phyloP scores from a whole-genome alignment of 495 filamentous ascomycete species.

The Xylaria bambusicola region DNA sequence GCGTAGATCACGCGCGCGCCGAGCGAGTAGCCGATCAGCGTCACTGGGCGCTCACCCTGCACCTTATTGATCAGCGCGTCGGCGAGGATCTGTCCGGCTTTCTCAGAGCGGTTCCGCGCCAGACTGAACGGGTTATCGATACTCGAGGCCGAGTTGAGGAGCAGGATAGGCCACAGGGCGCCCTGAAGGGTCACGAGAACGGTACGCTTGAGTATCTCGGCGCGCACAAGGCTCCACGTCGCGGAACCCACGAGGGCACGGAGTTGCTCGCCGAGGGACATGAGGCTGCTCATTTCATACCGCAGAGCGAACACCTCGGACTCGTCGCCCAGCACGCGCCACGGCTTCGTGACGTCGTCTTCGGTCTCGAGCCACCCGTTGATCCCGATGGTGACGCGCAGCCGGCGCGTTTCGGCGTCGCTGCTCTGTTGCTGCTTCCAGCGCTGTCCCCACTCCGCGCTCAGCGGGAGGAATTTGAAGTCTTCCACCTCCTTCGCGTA shows the following conservation, averaged over 20 bases:
- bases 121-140: constrained; percentile 86
- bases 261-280: constrained; percentile 74
- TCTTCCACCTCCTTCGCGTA: constrained; percentile 86
- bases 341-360: constrained; percentile 71
- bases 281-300: constrained; percentile 72
- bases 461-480: constrained; percentile 80
- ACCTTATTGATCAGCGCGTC: constrained; percentile 82
- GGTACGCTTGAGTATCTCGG: constrained; percentile 73
- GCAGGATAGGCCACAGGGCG: constrained; percentile 74
- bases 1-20: constrained; percentile 81
- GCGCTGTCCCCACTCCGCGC: constrained; percentile 40
- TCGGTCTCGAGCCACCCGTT: constrained; percentile 77
- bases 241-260: constrained; percentile 65
- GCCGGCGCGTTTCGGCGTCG: constrained; percentile 45
- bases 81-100: constrained; percentile 79
- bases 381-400: constrained; percentile 81
- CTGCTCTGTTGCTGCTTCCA: constrained; percentile 30
- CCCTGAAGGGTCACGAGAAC: constrained; percentile 70
- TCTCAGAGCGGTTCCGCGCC: constrained; percentile 74
- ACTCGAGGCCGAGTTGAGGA: constrained; percentile 64
- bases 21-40: constrained; percentile 80
- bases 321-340: constrained; percentile 67
- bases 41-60: constrained; percentile 84
- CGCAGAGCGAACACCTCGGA: constrained; percentile 80
- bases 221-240: constrained; percentile 70